Conservation (phyloP, 192 early-diverging fungal genomes). For the Geosiphon pyriformis region DNA sequence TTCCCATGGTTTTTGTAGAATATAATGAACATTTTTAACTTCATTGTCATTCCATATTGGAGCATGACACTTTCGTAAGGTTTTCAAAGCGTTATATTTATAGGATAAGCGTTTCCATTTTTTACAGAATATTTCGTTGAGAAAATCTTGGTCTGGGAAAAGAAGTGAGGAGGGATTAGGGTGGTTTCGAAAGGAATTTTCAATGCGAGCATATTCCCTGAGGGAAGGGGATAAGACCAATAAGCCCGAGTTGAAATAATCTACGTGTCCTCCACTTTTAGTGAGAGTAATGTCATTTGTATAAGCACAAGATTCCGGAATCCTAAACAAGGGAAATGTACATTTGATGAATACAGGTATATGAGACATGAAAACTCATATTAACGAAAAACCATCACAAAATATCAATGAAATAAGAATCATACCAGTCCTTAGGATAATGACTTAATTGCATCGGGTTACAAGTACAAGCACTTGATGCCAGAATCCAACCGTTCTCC, state of each 20-base stretch:
- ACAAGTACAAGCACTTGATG: constrained; percentile 44
- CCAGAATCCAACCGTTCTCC: constrained; percentile 31
- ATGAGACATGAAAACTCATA: background rate
- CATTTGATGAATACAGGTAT: constrained; percentile 11
- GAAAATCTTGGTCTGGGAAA: constrained; percentile 49
- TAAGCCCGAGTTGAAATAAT: constrained; percentile 50
- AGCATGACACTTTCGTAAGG: constrained; percentile 31
- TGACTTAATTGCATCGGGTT: constrained; percentile 34
- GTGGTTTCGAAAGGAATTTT: constrained; percentile 14
- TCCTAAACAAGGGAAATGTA: constrained; percentile 25
- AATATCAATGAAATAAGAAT: background rate
- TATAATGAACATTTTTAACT: constrained; percentile 44
- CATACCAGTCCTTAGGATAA: constrained; percentile 40
- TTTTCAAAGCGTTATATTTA: constrained; percentile 49
- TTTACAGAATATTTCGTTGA: constrained; percentile 40
- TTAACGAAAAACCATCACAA: background rate
- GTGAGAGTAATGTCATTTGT: too few species aligned
- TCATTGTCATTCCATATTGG: constrained; percentile 32
- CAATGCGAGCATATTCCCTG: constrained; percentile 28
- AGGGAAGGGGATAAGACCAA: constrained; percentile 36
- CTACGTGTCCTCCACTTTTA: background rate
- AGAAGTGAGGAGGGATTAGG: constrained; percentile 24
- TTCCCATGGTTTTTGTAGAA: constrained; percentile 43
- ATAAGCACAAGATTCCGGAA: constrained; percentile 35
- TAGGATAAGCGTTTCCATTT: constrained; percentile 41